Evolutionary conservation across 176 grass and related monocot genomes (phyloP).

Genomic region (Avena insularis): DNA sequence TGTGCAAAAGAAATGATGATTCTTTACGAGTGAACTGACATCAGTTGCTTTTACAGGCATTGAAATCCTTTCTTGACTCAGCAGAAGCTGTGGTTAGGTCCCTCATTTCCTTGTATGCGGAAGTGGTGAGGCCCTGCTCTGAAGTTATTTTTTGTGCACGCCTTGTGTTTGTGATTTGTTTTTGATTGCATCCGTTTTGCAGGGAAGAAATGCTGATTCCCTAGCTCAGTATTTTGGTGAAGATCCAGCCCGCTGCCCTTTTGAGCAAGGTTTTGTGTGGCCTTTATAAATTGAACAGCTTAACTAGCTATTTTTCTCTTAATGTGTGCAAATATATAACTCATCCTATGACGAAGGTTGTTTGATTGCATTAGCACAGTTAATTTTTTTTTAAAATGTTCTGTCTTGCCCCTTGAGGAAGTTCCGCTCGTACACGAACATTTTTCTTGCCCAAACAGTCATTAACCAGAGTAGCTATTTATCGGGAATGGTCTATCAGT

Average conservation of each 20-base stretch:
- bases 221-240: slow-evolving; percentile 99
- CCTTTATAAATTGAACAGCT: slow-evolving; percentile 29
- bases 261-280: slow-evolving; percentile 81
- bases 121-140: slow-evolving; percentile 77
- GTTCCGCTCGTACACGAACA: background rate
- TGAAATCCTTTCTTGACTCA: slow-evolving; percentile 92
- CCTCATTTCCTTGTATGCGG: slow-evolving; percentile 92
- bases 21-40: slow-evolving; percentile 22
- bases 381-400: background rate
- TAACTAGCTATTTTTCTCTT: slow-evolving; percentile 25
- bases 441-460: slow-evolving; percentile 7
- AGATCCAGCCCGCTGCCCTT: slow-evolving; percentile 95
- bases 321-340: background rate
- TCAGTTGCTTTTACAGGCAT: slow-evolving; percentile 61
- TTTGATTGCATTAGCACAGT: background rate
- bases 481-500: background rate
- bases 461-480: slow-evolving; percentile 27
- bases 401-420: background rate
- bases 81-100: slow-evolving; percentile 96
- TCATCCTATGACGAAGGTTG: slow-evolving; percentile 6
- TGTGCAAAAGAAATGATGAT: slow-evolving; percentile 14
- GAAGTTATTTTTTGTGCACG: slow-evolving; percentile 9
- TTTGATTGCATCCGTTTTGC: slow-evolving; percentile 39
- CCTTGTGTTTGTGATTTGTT: slow-evolving; percentile 34
- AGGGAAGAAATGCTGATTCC: slow-evolving; percentile 98